Conservation (phyloP, 2,329 filamentous ascomycete genomes). For the Nemania abortiva region DNA sequence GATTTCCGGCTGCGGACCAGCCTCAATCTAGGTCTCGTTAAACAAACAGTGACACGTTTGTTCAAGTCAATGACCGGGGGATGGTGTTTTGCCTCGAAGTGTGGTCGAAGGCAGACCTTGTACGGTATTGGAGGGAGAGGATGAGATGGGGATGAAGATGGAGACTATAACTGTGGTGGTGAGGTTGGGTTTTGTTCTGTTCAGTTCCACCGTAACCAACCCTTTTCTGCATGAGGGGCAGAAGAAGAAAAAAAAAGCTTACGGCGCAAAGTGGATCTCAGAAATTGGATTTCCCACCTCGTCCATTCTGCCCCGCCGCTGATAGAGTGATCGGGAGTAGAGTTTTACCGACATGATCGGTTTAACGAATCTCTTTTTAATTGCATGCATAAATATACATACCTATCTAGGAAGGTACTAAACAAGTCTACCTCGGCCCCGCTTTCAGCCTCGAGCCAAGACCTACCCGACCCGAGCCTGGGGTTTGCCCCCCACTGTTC, state of each 20-base stretch:
- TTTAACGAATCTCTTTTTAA: background rate
- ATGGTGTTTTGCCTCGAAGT: slow-evolving; percentile 23
- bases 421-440: background rate
- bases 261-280: slow-evolving; percentile 43
- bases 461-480: slow-evolving; percentile 1
- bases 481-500: slow-evolving; percentile 23
- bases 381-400: background rate
- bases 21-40: slow-evolving; percentile 42
- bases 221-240: slow-evolving; percentile 40
- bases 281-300: slow-evolving; percentile 40
- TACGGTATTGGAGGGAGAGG: slow-evolving; percentile 11
- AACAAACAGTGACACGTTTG: slow-evolving; percentile 27
- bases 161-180: background rate
- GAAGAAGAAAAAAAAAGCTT: slow-evolving; percentile 46
- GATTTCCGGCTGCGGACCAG: slow-evolving; percentile 57
- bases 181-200: slow-evolving; percentile 19
- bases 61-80: slow-evolving; percentile 45
- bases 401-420: background rate
- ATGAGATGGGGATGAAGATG: background rate
- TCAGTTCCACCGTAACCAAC: slow-evolving; percentile 18
- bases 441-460: slow-evolving; percentile 13
- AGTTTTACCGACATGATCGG: slow-evolving; percentile 20
- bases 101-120: slow-evolving; percentile 42
- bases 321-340: slow-evolving; percentile 4
- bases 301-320: slow-evolving; percentile 17